Conservation (phyloP, 1,284 basidiomycete genomes). For the Ustilago trichophora region DNA sequence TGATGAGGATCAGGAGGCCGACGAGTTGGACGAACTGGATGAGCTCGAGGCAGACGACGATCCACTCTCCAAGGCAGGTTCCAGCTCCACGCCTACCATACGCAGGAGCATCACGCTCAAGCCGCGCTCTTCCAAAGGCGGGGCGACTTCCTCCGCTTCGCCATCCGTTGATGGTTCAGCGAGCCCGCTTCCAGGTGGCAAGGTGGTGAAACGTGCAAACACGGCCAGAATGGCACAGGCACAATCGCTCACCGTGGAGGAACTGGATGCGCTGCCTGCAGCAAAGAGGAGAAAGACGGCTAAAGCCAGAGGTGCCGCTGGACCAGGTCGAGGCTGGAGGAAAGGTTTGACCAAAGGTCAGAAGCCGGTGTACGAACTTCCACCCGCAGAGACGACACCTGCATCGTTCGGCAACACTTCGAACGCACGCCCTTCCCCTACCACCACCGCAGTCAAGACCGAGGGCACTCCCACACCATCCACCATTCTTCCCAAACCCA, state of each 20-base stretch:
- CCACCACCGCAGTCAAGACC: conserved; percentile 17
- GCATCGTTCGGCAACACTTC: conserved; percentile 39
- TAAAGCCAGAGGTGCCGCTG: conserved; percentile 62
- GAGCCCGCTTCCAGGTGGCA: conserved; percentile 21
- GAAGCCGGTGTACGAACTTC: conserved; percentile 61
- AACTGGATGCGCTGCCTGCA: conserved; percentile 62
- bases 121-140: conserved; percentile 18
- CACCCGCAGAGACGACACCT: conserved; percentile 41
- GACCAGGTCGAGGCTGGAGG: conserved; percentile 63
- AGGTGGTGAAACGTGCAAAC: conserved; percentile 14
- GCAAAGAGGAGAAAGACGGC: conserved; percentile 62
- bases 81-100: conserved; percentile 21
- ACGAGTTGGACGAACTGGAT: conserved; percentile 44
- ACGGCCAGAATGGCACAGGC: conserved; percentile 24
- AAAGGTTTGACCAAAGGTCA: conserved; percentile 64
- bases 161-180: conserved; percentile 31
- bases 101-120: conserved; percentile 42
- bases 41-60: conserved; percentile 38
- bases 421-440: conserved; percentile 12
- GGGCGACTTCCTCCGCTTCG: conserved; percentile 19
- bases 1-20: conserved; percentile 31
- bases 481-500: conserved; percentile 4
- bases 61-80: conserved; percentile 5
- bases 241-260: conserved; percentile 51
- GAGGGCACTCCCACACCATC: conserved; percentile 15